phyloP scores from a whole-genome alignment of 2,329 filamentous ascomycete species.

The Botrytis medusae region DNA sequence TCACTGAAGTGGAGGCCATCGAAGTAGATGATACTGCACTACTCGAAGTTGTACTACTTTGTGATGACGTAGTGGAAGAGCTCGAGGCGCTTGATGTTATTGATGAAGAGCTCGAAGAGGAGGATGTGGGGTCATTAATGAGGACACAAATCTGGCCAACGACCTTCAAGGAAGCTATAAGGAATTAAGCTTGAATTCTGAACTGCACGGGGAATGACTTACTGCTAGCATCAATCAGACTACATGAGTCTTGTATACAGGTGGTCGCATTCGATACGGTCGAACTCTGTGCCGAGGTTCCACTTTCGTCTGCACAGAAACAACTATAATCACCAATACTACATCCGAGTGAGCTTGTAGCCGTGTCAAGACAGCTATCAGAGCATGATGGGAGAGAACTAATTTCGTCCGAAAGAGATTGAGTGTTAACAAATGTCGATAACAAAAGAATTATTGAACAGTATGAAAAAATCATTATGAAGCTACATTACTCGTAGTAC shows the following conservation, averaged over 20 bases:
- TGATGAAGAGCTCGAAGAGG: constrained; percentile 5
- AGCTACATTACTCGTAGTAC: constrained; percentile 3
- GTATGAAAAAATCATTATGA: constrained; percentile 14
- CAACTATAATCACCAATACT: constrained; percentile 13
- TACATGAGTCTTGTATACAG: constrained; percentile 22
- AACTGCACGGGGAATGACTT: not conserved
- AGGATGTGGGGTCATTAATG: constrained; percentile 17
- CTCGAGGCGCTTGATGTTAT: constrained; percentile 12
- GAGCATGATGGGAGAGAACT: constrained; percentile 19
- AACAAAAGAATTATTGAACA: constrained; percentile 8
- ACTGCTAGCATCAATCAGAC: constrained; percentile 18
- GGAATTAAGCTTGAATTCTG: constrained; percentile 5
- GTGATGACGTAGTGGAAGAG: constrained; percentile 1
- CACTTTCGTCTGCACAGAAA: constrained; percentile 5
- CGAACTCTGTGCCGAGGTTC: constrained; percentile 1
- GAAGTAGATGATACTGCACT: not conserved
- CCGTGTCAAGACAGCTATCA: constrained; percentile 8
- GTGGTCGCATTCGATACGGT: constrained; percentile 15
- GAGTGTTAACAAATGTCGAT: not conserved
- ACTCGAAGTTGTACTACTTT: constrained; percentile 10
- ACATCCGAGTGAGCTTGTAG: constrained; percentile 9
- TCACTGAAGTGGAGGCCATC: not conserved
- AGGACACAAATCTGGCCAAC: constrained; percentile 21
- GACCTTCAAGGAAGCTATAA: constrained; percentile 19
- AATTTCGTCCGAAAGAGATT: constrained; percentile 15